Evolutionary conservation across 2,329 filamentous ascomycete species (phyloP).

Genomic region (Gyromitra esculenta): DNA sequence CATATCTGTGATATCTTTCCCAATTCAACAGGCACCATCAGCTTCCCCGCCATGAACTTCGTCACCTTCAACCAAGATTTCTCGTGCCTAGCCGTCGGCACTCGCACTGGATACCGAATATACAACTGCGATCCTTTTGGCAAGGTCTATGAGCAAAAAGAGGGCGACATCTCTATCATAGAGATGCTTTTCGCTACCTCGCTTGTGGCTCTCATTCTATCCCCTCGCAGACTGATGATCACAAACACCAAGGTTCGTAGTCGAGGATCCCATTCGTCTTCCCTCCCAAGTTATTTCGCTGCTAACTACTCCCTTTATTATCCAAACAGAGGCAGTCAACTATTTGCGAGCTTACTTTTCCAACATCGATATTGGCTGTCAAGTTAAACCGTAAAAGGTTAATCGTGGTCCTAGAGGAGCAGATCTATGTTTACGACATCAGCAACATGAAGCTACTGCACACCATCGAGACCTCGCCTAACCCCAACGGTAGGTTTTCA

Average conservation of each 20-base stretch:
- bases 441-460: constrained; percentile 96
- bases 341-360: constrained; percentile 98
- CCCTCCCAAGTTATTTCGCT: not conserved
- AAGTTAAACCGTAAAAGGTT: constrained; percentile 93
- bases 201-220: constrained; percentile 90
- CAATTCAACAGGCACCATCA: constrained; percentile 62
- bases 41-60: constrained; percentile 78
- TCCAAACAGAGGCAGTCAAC: constrained; percentile 72
- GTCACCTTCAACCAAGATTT: constrained; percentile 99
- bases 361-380: constrained; percentile 92
- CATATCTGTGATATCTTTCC: constrained; percentile 66
- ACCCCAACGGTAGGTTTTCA: constrained; percentile 72
- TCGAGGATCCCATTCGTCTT: constrained; percentile 17
- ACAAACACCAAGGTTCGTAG: constrained; percentile 89
- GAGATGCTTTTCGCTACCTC: constrained; percentile 99
- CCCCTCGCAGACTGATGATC: constrained; percentile 90
- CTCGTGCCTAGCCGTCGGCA: constrained; percentile 94
- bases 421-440: constrained; percentile 98
- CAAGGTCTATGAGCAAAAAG: constrained; percentile 92
- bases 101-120: constrained; percentile 91
- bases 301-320: constrained; percentile 11
- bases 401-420: constrained; percentile 91
- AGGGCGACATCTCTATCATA: constrained; percentile 93
- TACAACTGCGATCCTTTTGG: constrained; percentile 97
- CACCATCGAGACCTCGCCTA: constrained; percentile 92